Evolutionary conservation across 2,329 filamentous ascomycete species (phyloP).

Genomic region (Cladosporium sp.): DNA sequence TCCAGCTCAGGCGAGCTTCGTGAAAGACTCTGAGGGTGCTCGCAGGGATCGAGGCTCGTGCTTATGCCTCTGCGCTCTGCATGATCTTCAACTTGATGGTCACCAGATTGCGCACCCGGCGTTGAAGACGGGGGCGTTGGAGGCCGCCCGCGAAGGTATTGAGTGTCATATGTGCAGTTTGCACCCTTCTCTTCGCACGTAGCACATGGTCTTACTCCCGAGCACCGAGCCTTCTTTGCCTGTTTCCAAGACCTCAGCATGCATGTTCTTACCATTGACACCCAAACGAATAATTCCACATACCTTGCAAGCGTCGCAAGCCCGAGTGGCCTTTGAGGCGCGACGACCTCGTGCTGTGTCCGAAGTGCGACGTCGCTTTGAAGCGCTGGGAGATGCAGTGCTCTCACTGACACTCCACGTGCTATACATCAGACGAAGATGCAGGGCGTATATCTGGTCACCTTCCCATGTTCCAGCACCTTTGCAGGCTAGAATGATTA

Average conservation of each 20-base stretch:
- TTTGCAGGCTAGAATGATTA: too few species aligned
- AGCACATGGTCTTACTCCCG: conserved; percentile 32
- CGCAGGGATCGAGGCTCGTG: neutral
- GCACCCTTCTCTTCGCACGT: conserved; percentile 24
- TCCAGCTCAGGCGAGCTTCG: conserved; percentile 40
- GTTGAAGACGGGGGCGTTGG: conserved; percentile 32
- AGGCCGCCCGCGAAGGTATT: conserved; percentile 40
- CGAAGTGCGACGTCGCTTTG: conserved; percentile 1
- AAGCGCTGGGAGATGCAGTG: neutral
- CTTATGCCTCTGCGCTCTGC: neutral
- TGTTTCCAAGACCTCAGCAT: neutral
- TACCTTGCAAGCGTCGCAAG: conserved; percentile 9
- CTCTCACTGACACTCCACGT: conserved; percentile 1
- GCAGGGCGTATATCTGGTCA: too few species aligned
- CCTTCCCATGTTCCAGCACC: too few species aligned
- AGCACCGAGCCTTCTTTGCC: conserved; percentile 32
- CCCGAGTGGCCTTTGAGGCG: conserved; percentile 7
- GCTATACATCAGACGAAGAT: neutral
- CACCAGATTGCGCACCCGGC: neutral
- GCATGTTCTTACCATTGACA: neutral
- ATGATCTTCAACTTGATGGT: neutral
- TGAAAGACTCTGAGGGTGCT: conserved; percentile 1
- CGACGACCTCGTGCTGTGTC: neutral
- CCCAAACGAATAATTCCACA: neutral
- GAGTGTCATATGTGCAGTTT: conserved; percentile 41